phyloP scores from a whole-genome alignment of 768 basidiomycete species.

The Lenzites betulinus region DNA sequence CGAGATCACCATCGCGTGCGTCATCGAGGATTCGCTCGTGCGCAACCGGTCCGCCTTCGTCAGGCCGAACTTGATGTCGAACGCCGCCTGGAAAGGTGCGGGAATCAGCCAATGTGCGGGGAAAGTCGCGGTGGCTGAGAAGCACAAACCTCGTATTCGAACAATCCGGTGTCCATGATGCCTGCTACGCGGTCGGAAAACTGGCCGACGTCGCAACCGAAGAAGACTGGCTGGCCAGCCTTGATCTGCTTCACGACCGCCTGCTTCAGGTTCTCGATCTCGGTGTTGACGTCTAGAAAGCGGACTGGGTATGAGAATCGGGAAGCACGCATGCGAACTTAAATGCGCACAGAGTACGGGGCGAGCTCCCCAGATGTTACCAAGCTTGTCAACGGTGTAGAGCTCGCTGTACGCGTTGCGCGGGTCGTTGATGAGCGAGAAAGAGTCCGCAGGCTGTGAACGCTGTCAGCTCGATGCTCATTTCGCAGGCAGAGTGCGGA shows the following conservation, averaged over 20 bases:
- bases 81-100: slow-evolving; percentile 57
- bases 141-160: slow-evolving; percentile 72
- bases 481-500: neutral
- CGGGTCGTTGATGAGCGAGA: slow-evolving; percentile 95
- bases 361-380: slow-evolving; percentile 88
- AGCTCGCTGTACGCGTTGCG: slow-evolving; percentile 80
- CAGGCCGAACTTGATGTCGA: slow-evolving; percentile 77
- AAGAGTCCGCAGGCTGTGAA: slow-evolving; percentile 66
- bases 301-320: neutral
- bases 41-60: slow-evolving; percentile 85
- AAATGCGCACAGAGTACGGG: slow-evolving; percentile 73
- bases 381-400: slow-evolving; percentile 91
- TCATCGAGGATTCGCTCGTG: slow-evolving; percentile 87
- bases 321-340: neutral
- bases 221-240: slow-evolving; percentile 89
- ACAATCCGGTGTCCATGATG: slow-evolving; percentile 85
- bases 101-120: neutral
- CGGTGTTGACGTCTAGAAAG: slow-evolving; percentile 79
- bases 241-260: slow-evolving; percentile 85
- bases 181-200: slow-evolving; percentile 70
- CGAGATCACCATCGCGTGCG: slow-evolving; percentile 94
- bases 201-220: slow-evolving; percentile 95
- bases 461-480: neutral
- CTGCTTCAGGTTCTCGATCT: slow-evolving; percentile 77
- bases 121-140: neutral